A percentile compares a stretch with the other conserved stretches of the same genome.
Conservation (phyloP, 2,329 filamentous ascomycete genomes). For the Penicillium sp. region DNA sequence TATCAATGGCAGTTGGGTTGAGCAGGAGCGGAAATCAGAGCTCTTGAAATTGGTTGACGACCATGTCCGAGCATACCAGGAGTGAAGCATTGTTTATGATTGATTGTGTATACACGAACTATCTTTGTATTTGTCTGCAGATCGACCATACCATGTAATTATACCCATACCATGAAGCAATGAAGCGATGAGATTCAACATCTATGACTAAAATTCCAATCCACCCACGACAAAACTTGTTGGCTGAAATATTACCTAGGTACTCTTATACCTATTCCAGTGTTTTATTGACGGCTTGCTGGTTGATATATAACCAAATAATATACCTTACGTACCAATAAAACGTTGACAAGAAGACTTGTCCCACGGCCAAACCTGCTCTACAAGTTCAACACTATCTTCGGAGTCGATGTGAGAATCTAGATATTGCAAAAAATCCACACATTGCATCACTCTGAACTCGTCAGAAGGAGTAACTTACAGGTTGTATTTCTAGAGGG, state of each 20-base stretch:
- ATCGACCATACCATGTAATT: background rate
- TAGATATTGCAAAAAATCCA: slow-evolving; percentile 52
- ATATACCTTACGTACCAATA: background rate
- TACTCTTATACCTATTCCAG: too few species aligned
- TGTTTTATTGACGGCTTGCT: too few species aligned
- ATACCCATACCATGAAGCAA: background rate
- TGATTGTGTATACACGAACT: background rate
- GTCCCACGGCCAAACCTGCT: slow-evolving; percentile 24
- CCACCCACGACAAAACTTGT: background rate
- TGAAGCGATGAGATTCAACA: background rate
- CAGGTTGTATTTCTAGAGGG: too few species aligned
- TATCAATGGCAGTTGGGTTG: slow-evolving; percentile 68
- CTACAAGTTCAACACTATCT: slow-evolving; percentile 37
- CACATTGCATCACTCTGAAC: too few species aligned
- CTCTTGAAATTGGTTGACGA: slow-evolving; percentile 43
- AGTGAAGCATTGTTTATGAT: slow-evolving; percentile 2
- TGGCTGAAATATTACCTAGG: too few species aligned
- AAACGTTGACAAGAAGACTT: background rate
- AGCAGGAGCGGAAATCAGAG: slow-evolving; percentile 57
- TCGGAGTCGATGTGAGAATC: slow-evolving; percentile 42
- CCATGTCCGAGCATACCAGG: slow-evolving; percentile 26
- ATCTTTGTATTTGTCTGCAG: background rate
- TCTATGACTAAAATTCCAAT: background rate
- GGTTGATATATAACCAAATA: background rate
- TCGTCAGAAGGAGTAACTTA: too few species aligned